Conservation (phyloP, 2,329 filamentous ascomycete species). For the Diaporthe aspalathi region DNA sequence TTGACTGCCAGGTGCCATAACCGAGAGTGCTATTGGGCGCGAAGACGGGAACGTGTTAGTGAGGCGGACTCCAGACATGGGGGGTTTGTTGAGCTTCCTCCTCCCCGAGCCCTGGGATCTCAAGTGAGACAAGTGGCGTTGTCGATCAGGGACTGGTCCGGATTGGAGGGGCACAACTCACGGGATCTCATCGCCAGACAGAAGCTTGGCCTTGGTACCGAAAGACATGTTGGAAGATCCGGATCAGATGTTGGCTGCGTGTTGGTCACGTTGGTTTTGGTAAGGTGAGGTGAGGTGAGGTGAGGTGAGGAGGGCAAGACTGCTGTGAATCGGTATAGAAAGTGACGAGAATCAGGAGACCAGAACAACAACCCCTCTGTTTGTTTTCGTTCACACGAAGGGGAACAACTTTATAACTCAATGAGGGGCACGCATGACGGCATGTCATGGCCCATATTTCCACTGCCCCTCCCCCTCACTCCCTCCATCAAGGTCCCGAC, state of each 20-base stretch:
- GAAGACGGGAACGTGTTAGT: conserved; percentile 5
- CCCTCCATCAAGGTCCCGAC: conserved; percentile 16
- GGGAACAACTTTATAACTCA: conserved; percentile 34
- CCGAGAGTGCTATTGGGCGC: conserved; percentile 37
- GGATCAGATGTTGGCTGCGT: not conserved
- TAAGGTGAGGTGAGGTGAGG: not conserved
- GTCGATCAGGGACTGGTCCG: conserved; percentile 3
- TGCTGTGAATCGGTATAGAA: not conserved
- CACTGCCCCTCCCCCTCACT: conserved; percentile 36
- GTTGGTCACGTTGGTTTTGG: not conserved
- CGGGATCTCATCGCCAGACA: conserved; percentile 74
- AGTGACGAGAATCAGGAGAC: conserved; percentile 23
- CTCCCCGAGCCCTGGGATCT: not conserved
- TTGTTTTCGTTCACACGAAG: conserved; percentile 14
- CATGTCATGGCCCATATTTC: conserved; percentile 9
- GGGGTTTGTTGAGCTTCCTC: not conserved
- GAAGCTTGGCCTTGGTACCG: conserved; percentile 67
- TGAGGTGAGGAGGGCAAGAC: not conserved
- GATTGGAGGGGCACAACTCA: conserved; percentile 43
- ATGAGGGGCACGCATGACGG: conserved; percentile 35
- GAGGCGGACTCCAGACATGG: not conserved
- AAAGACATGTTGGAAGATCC: conserved; percentile 60
- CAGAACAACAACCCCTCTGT: not conserved
- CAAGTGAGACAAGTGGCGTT: not conserved
- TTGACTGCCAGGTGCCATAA: conserved; percentile 75